Evolutionary conservation across 768 basidiomycete species (phyloP).

Genomic region (Suillus tomentosus): DNA sequence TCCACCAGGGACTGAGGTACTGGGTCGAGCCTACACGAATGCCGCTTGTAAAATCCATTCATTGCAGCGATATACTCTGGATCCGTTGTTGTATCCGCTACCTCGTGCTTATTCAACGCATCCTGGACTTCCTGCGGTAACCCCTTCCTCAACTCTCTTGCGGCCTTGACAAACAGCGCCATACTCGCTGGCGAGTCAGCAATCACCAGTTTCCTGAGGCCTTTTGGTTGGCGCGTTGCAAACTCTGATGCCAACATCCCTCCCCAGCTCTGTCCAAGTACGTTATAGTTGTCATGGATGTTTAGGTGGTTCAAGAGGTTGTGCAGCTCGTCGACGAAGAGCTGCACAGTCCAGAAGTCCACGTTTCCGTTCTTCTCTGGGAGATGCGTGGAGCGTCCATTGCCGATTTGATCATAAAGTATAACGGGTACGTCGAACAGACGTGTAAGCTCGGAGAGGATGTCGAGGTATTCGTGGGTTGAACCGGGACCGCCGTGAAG

Average conservation of each 20-base stretch:
- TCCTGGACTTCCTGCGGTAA: constrained; percentile 46
- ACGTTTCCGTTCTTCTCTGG: constrained; percentile 45
- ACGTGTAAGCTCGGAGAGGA: constrained; percentile 40
- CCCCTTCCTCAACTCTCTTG: constrained; percentile 30
- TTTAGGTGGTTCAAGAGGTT: constrained; percentile 43
- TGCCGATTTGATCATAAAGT: constrained; percentile 59
- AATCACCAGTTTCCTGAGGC: constrained; percentile 49
- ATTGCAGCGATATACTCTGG: constrained; percentile 49
- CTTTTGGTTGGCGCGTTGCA: constrained; percentile 41
- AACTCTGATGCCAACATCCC: constrained; percentile 45
- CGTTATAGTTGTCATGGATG: constrained; percentile 43
- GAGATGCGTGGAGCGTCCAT: constrained; percentile 55
- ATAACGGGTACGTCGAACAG: constrained; percentile 46
- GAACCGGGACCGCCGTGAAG: constrained; percentile 59
- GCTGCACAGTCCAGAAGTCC: constrained; percentile 50
- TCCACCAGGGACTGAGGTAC: constrained; percentile 42
- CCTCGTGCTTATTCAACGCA: constrained; percentile 46
- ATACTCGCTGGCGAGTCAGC: constrained; percentile 47
- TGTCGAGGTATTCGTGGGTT: constrained; percentile 42
- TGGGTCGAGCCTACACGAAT: constrained; percentile 47
- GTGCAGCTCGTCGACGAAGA: constrained; percentile 52
- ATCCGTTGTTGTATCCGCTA: constrained; percentile 42
- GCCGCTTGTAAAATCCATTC: constrained; percentile 41
- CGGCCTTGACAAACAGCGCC: constrained; percentile 41
- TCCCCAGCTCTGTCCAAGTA: constrained; percentile 47